A percentile compares a stretch with the other conserved stretches of the same genome.
Evolutionary conservation across 73 alveolate species (phyloP).

Genomic region (Diophrys appendiculata): DNA sequence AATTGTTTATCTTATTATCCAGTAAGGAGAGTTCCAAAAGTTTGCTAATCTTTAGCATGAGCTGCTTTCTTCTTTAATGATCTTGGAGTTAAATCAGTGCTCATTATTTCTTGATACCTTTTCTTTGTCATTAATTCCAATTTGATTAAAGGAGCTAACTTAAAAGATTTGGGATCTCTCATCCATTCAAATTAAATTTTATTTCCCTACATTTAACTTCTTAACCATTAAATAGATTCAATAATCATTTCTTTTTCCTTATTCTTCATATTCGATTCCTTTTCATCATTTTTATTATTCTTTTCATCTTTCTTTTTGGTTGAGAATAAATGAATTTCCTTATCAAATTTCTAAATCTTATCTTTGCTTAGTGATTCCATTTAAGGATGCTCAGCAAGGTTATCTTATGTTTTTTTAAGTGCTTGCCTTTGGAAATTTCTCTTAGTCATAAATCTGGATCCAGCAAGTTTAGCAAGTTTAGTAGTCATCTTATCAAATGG

Average conservation of each 20-base stretch:
- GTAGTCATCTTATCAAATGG: constrained; percentile 4
- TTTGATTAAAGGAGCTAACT: constrained; percentile 24
- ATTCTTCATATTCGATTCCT: background rate
- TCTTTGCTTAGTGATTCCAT: background rate
- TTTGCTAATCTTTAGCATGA: background rate
- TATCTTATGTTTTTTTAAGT: background rate
- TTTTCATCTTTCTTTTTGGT: background rate
- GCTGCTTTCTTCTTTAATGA: constrained; percentile 1
- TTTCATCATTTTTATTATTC: background rate
- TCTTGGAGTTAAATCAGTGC: constrained; percentile 39
- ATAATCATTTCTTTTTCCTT: background rate
- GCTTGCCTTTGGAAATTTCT: background rate
- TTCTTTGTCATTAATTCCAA: constrained; percentile 28
- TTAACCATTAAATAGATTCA: constrained; percentile 8
- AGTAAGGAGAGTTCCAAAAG: background rate
- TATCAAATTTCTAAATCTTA: background rate
- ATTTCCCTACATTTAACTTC: background rate
- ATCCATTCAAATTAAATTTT: constrained; percentile 12
- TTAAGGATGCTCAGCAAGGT: background rate
- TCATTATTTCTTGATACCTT: constrained; percentile 15
- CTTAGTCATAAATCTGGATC: background rate
- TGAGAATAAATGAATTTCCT: background rate
- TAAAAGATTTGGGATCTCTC: background rate
- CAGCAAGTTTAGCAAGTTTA: background rate
- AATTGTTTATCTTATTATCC: constrained; percentile 6